Evolutionary conservation across 2,329 filamentous ascomycete species (phyloP), one percentile per base, ranked within the genome.

Genomic region (Fusarium xyrophilum): DNA sequence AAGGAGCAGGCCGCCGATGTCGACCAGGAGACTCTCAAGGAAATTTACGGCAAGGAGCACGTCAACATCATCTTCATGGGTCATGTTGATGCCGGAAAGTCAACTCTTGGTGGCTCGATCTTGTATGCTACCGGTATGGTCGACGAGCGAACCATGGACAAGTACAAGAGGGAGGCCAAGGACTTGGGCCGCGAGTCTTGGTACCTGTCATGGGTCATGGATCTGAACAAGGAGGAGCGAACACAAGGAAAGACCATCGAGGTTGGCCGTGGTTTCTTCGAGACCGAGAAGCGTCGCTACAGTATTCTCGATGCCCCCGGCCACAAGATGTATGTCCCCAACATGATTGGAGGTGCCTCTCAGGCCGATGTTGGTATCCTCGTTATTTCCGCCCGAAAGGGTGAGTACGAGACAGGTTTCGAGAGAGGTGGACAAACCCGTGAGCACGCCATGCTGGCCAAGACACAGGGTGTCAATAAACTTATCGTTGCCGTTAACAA

Each of bases 321-420:
- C 21, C 95, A 99, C 86, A 98, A 98, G 85, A 97, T 92, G 4
- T 99, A 96, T 73, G 96, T 99, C 21, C 95, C 96, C 48, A 96
- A 91, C 85, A 99, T 99, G 96, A 97, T 99, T 76, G 94, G 95
- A 73, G 93, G 93, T 78, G 93, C 93, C 33, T 94, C 93, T 15
- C 93, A 97, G 81, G 93, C 93, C 50, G 93, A 97, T 79, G 90
- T 99, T 33, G 96, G 96, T 78, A 93, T 97, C 73, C 86, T 99
- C 47, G 96, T 99, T 77, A 97, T 98, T 76, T 96, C 92, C 53
- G 93, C 96, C 42, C 91, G 96, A 76, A 98, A 97, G 85, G 96
- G 96, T 77, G 96, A 99, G 82, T 99, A 98, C 80, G 96, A 99
- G 82, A 98, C 96, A 35, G 96, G 96, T 51, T 99, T 99, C 79